A percentile compares a stretch with the other conserved stretches of the same genome.
Conservation (phyloP, 768 basidiomycete species). For the Rhodosporidiobolus sp. region DNA sequence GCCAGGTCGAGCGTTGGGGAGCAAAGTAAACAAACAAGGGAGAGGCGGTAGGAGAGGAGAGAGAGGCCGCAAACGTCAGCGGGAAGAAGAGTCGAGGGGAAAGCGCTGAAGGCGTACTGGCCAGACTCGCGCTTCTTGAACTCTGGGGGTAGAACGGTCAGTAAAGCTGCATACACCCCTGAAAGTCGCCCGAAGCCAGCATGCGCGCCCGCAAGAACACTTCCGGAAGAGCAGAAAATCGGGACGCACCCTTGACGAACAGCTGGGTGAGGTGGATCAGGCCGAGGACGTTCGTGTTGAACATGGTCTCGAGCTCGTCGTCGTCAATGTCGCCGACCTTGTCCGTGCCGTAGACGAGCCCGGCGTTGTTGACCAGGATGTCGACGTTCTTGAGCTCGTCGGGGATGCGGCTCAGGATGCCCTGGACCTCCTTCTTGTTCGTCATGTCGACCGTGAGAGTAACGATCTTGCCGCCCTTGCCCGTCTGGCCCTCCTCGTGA, state of each 20-base stretch:
- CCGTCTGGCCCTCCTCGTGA: conserved; percentile 25
- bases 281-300: conserved; percentile 64
- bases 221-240: neutral
- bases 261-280: conserved; percentile 65
- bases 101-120: conserved; percentile 10
- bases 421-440: conserved; percentile 22
- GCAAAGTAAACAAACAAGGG: conserved; percentile 57
- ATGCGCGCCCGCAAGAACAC: no score
- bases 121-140: conserved; percentile 66
- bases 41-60: neutral
- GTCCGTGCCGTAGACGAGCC: conserved; percentile 84
- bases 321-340: conserved; percentile 76
- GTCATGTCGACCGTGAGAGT: conserved; percentile 32
- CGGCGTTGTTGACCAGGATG: conserved; percentile 53
- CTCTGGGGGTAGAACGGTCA: conserved; percentile 57
- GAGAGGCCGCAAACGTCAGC: neutral
- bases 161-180: no score
- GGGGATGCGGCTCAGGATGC: conserved; percentile 24
- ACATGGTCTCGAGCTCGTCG: conserved; percentile 56
- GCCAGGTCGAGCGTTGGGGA: no score
- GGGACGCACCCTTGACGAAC: conserved; percentile 58
- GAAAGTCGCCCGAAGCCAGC: no score
- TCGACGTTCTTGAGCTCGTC: conserved; percentile 31
- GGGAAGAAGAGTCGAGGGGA: neutral
- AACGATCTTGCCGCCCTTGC: conserved; percentile 27